These are phyloP conservation scores for Cyphellophora europaea DNA, from an alignment of 2,329 filamentous ascomycete species.

Conservation along the genomic window DNA sequence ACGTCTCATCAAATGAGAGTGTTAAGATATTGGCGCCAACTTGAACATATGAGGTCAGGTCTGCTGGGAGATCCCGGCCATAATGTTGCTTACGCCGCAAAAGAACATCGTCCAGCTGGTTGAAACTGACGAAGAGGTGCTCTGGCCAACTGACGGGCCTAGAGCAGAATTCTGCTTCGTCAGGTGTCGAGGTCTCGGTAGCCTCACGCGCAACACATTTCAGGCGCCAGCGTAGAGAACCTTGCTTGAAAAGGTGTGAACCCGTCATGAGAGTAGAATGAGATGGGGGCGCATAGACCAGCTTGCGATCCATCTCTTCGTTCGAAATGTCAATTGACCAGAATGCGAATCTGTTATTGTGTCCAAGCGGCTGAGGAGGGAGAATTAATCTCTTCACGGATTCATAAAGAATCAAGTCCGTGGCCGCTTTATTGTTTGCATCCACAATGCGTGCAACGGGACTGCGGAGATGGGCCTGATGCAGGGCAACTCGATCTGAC, in stretches of 20 bases:
- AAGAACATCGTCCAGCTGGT: constrained; percentile 39
- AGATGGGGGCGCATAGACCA: constrained; percentile 4
- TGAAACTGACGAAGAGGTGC: constrained; percentile 60
- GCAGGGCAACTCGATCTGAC: constrained; percentile 41
- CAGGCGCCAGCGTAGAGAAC: constrained; percentile 56
- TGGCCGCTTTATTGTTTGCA: constrained; percentile 15
- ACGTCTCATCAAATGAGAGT: background rate
- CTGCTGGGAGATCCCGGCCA: constrained; percentile 65
- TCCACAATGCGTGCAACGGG: constrained; percentile 33
- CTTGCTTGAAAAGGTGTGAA: constrained; percentile 31
- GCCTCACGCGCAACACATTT: constrained; percentile 46
- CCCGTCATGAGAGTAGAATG: constrained; percentile 4
- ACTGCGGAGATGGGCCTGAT: constrained; percentile 49
- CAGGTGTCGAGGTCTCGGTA: background rate
- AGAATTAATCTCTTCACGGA: constrained; percentile 26
- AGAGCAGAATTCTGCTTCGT: constrained; percentile 25
- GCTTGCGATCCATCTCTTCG: constrained; percentile 15
- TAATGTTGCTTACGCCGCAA: constrained; percentile 62
- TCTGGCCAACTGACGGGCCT: constrained; percentile 63
- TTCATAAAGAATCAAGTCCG: constrained; percentile 23
- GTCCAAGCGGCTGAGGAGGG: constrained; percentile 22
- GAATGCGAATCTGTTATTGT: constrained; percentile 18
- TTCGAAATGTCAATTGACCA: constrained; percentile 28
- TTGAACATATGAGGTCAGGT: constrained; percentile 55
- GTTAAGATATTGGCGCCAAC: constrained; percentile 47